Conservation (phyloP, 2,329 filamentous ascomycete genomes). For the Sarocladium strictum region DNA sequence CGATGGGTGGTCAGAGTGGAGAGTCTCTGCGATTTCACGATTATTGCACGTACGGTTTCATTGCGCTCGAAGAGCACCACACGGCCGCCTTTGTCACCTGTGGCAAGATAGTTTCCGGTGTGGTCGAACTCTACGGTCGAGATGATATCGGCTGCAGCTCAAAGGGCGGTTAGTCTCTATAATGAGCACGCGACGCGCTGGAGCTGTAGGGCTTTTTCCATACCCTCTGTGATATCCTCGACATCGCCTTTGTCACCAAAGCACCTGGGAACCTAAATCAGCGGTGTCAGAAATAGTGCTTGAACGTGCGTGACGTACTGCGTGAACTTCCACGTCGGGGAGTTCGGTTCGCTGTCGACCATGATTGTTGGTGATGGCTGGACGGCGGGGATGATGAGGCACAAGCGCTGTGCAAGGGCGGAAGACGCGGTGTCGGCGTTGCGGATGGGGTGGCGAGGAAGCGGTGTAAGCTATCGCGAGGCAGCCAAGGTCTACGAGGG, state of each 20-base stretch:
- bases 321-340: constrained; percentile 99
- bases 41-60: constrained; percentile 66
- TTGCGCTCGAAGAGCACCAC: constrained; percentile 89
- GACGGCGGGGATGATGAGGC: constrained; percentile 17
- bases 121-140: constrained; percentile 89
- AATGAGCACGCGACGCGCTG: neutral
- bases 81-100: constrained; percentile 82
- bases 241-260: constrained; percentile 99
- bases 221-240: constrained; percentile 96
- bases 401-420: constrained; percentile 8
- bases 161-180: constrained; percentile 12
- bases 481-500: neutral
- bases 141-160: constrained; percentile 71
- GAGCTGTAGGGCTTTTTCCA: constrained; percentile 15
- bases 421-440: constrained; percentile 4
- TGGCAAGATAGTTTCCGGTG: constrained; percentile 82
- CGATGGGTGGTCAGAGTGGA: neutral
- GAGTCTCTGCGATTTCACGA: neutral
- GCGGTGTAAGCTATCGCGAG: neutral
- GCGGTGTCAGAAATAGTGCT: constrained; percentile 15
- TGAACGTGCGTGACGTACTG: constrained; percentile 60
- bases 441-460: constrained; percentile 12
- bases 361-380: constrained; percentile 55
- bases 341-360: constrained; percentile 91
- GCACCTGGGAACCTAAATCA: constrained; percentile 59